Conservation (phyloP, 495 filamentous ascomycete genomes). For the Pyronema omphalodes region DNA sequence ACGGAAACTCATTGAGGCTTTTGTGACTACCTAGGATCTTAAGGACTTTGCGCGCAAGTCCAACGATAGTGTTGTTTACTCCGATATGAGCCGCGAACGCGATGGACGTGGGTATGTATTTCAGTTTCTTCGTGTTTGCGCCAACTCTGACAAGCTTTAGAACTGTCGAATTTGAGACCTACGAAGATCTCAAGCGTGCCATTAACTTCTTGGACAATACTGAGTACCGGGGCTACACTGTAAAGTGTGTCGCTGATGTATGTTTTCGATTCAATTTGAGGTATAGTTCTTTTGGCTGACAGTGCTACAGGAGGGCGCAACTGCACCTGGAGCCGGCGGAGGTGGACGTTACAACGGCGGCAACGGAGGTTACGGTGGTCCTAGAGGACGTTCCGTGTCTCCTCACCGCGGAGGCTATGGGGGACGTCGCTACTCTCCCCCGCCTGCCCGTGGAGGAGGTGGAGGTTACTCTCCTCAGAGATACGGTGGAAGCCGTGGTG, state of each 20-base stretch:
- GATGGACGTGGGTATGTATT: conserved; percentile 75
- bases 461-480: conserved; percentile 2
- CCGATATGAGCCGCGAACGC: conserved; percentile 82
- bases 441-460: conserved; percentile 1
- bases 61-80: conserved; percentile 93
- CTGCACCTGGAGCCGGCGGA: conserved; percentile 3
- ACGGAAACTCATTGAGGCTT: conserved; percentile 39
- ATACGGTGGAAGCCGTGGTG: not conserved
- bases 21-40: conserved; percentile 59
- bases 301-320: conserved; percentile 5
- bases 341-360: conserved; percentile 3
- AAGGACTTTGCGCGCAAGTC: conserved; percentile 99
- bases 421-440: conserved; percentile 18
- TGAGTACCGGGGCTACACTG: conserved; percentile 74
- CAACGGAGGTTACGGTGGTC: conserved; percentile 17
- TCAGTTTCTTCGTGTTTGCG: conserved; percentile 1
- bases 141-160: conserved; percentile 32
- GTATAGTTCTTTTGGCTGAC: conserved; percentile 10
- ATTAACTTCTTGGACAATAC: conserved; percentile 81
- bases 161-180: conserved; percentile 95
- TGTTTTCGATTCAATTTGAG: conserved; percentile 59
- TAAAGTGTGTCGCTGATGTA: conserved; percentile 76
- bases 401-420: conserved; percentile 15
- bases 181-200: conserved; percentile 69
- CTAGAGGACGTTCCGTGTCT: conserved; percentile 19